These are phyloP conservation scores for Sporobolomyces pararoseus DNA, from an alignment of 768 basidiomycete genomes.

Conservation along the genomic window DNA sequence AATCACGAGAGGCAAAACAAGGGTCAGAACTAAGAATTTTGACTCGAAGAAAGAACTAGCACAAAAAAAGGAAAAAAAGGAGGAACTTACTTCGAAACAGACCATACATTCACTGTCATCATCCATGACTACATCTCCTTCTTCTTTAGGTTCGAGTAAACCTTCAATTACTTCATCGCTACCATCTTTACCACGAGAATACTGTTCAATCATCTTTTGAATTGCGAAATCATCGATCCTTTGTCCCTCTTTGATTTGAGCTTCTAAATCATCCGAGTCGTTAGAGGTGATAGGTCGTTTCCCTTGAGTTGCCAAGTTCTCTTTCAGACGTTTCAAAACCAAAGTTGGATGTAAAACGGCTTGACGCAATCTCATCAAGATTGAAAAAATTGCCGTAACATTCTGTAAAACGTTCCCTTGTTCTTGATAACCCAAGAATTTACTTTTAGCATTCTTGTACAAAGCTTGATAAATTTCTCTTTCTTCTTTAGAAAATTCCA, in stretches of 20 bases:
- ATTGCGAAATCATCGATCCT: slow-evolving; percentile 38
- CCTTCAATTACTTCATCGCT: slow-evolving; percentile 63
- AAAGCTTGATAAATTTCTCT: slow-evolving; percentile 77
- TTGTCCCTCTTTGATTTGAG: too few relatives aligned
- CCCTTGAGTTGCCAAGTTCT: slow-evolving; percentile 69
- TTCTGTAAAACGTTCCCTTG: slow-evolving; percentile 56
- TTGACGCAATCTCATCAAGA: slow-evolving; percentile 88
- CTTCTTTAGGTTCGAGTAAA: slow-evolving; percentile 40
- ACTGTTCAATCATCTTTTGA: slow-evolving; percentile 38
- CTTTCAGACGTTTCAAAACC: slow-evolving; percentile 60
- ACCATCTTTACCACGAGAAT: slow-evolving; percentile 14
- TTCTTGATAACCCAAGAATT: slow-evolving; percentile 73
- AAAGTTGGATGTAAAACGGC: slow-evolving; percentile 87
- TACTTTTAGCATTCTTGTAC: slow-evolving; percentile 71
- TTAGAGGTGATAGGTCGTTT: neutral
- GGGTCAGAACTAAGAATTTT: too few relatives aligned
- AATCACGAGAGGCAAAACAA: slow-evolving; percentile 5
- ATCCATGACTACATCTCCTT: slow-evolving; percentile 49
- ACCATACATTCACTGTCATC: slow-evolving; percentile 69
- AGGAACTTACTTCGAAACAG: slow-evolving; percentile 60
- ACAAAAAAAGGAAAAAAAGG: neutral
- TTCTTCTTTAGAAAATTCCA: slow-evolving; percentile 78
- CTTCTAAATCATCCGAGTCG: too few relatives aligned
- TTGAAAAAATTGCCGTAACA: slow-evolving; percentile 62
- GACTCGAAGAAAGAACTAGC: too few relatives aligned